Base-by-base conservation (phyloP, 2,329 filamentous ascomycete species). In the Neodidymelliopsis sp. region DNA sequence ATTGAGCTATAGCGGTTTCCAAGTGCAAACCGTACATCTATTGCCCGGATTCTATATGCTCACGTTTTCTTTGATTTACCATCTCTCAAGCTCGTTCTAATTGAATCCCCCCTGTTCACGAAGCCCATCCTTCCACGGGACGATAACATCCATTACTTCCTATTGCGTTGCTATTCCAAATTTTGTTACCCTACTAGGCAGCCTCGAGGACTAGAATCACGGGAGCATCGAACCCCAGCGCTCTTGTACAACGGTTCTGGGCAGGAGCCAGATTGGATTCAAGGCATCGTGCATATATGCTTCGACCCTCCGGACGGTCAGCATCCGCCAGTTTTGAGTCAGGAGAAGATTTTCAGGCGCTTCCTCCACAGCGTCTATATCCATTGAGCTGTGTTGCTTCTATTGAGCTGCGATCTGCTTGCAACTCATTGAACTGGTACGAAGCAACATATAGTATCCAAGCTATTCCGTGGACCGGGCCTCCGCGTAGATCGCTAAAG, bases 271-370 rank as follows among this genome's bases (percentile, higher is more conserved):
- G 62, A 56, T 59, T 56, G 59, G 49, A 59, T 54, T 53, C 51
- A 59, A 63, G 64, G 63, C 55, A 60, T 59, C 44, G 62, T 65
- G 65, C 69, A 71, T 71, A 70, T 70, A 71, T 66, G 65, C 61
- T 66, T 57, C 44, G 53, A 57, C 53, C 65, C 60, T 67, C 57
- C 58, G 53, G 54, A 39, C 49, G 57, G 45, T 47, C 48, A 42
- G 42, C 44, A 46, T 25, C 22, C 25, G 37, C 43, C 31, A 34
- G 16, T 18, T 20, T 37, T 22, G 33, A 42, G 38, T 43, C 49
- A 42, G 18, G 30, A 40, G 36, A 40, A 30, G 12, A 18, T 4
- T 39, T 8, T 13, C 20, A 9, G 18, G 16, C 16, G 28, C 15
- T 15, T 19, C 10, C 6, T 29, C 24, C 10, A 16, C 19, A 27